A percentile compares a stretch with the other conserved stretches of the same genome.
Conservation (phyloP, 1,284 basidiomycete species). For the Microbotryum silenes-acaulis region DNA sequence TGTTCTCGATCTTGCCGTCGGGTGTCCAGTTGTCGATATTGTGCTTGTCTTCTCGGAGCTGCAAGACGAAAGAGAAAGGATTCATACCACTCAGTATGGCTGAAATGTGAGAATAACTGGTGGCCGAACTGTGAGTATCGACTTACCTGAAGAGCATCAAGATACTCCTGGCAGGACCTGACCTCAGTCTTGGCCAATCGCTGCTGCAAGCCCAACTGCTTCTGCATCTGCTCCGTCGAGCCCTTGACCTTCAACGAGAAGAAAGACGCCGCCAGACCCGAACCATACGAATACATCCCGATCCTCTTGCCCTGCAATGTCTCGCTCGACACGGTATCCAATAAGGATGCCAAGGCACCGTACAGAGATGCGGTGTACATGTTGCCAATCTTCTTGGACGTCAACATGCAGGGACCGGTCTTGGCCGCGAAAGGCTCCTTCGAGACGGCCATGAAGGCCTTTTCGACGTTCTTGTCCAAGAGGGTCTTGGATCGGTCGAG, state of each 20-base stretch:
- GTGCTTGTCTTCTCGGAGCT: slow-evolving; percentile 95
- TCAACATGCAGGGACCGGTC: slow-evolving; percentile 67
- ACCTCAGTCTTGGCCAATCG: slow-evolving; percentile 82
- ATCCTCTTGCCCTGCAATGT: slow-evolving; percentile 70
- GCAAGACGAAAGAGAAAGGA: not conserved
- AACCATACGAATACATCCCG: slow-evolving; percentile 89
- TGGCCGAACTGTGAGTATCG: too few species aligned
- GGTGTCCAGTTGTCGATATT: slow-evolving; percentile 82
- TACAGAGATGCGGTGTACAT: slow-evolving; percentile 99
- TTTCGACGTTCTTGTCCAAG: slow-evolving; percentile 90
- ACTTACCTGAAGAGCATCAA: slow-evolving; percentile 61
- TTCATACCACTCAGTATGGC: not conserved
- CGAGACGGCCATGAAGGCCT: slow-evolving; percentile 72
- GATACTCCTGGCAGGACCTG: slow-evolving; percentile 78
- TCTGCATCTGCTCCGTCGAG: slow-evolving; percentile 70
- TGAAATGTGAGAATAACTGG: not conserved
- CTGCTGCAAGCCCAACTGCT: slow-evolving; percentile 80
- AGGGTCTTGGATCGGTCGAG: slow-evolving; percentile 65
- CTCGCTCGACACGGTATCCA: slow-evolving; percentile 60
- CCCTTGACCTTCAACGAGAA: slow-evolving; percentile 78
- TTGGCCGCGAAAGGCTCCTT: slow-evolving; percentile 63
- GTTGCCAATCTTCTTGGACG: slow-evolving; percentile 85
- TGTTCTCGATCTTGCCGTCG: slow-evolving; percentile 75
- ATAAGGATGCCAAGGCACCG: slow-evolving; percentile 77
- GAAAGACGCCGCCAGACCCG: slow-evolving; percentile 85